Evolutionary conservation across 371 early-diverging fungal species (phyloP).

Genomic region (Syncephalastrum monosporum): DNA sequence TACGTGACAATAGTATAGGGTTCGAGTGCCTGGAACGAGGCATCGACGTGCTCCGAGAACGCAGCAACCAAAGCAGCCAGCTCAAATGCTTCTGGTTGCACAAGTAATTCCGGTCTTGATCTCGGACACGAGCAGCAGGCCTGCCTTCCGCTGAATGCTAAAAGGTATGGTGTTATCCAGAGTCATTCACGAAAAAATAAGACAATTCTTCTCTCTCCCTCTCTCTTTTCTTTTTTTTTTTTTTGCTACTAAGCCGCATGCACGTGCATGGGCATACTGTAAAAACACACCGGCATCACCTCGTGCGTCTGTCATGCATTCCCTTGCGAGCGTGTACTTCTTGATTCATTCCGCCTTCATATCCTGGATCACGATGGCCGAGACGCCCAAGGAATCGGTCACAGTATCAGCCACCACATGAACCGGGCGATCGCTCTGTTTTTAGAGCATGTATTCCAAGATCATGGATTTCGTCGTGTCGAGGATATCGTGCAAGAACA

Average conservation of each 20-base stretch:
- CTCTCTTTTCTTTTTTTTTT: too few species aligned
- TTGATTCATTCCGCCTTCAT: conserved; percentile 89
- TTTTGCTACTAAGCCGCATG: conserved; percentile 58
- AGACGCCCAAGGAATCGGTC: conserved; percentile 71
- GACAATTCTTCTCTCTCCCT: too few species aligned
- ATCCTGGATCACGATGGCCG: conserved; percentile 94
- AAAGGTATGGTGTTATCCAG: background rate
- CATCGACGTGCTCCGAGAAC: conserved; percentile 80
- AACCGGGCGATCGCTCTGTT: background rate
- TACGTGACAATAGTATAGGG: conserved; percentile 89
- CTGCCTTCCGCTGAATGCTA: conserved; percentile 45
- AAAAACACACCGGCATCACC: conserved; percentile 98
- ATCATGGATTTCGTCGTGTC: conserved; percentile 70
- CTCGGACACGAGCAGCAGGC: conserved; percentile 13
- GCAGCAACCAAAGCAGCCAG: conserved; percentile 76
- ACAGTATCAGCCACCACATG: conserved; percentile 49
- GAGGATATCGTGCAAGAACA: conserved; percentile 96
- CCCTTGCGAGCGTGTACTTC: conserved; percentile 96
- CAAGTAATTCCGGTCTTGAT: conserved; percentile 49
- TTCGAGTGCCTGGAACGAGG: conserved; percentile 65
- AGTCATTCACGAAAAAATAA: too few species aligned
- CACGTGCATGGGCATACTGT: conserved; percentile 94
- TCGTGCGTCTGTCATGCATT: conserved; percentile 88
- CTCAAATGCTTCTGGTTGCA: conserved; percentile 68
- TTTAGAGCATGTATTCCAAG: conserved; percentile 40